These are phyloP conservation scores for Cutaneotrichosporon cutaneum DNA, from an alignment of 1,284 basidiomycete species.

Conservation along the genomic window DNA sequence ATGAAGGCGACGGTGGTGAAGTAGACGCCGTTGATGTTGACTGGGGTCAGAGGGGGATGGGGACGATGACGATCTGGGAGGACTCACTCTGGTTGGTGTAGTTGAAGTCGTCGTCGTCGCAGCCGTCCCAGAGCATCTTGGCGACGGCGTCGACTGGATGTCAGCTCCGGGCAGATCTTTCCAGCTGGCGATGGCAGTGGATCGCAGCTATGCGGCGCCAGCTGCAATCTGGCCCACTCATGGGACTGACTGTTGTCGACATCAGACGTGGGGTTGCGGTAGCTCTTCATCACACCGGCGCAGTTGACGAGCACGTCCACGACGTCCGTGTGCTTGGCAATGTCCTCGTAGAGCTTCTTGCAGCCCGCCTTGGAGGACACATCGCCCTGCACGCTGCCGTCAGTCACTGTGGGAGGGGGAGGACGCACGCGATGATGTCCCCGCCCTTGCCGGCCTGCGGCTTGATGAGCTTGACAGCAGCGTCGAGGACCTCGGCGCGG, in stretches of 20 bases:
- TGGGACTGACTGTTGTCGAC: constrained; percentile 38
- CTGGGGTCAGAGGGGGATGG: constrained; percentile 18
- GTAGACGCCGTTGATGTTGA: constrained; percentile 46
- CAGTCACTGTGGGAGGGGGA: neutral
- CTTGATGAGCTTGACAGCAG: constrained; percentile 42
- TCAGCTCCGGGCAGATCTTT: neutral
- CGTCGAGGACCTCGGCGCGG: constrained; percentile 45
- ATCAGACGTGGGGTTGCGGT: constrained; percentile 32
- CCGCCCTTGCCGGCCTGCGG: constrained; percentile 27
- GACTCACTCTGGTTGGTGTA: constrained; percentile 29
- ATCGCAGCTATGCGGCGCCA: too few relatives aligned
- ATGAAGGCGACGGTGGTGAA: constrained; percentile 47
- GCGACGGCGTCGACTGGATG: constrained; percentile 37
- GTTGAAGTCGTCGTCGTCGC: constrained; percentile 39
- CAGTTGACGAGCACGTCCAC: constrained; percentile 49
- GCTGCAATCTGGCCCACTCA: too few relatives aligned
- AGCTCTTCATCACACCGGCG: constrained; percentile 40
- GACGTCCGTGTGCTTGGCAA: constrained; percentile 32
- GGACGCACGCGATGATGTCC: constrained; percentile 14
- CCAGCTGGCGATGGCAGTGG: too few relatives aligned
- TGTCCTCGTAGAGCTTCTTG: constrained; percentile 37
- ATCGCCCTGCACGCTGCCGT: constrained; percentile 46
- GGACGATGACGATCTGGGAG: too few relatives aligned
- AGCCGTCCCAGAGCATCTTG: constrained; percentile 42
- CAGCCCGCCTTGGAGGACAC: constrained; percentile 45